Base-by-base conservation (phyloP, 2,329 filamentous ascomycete species). In the Penicillium sp. region DNA sequence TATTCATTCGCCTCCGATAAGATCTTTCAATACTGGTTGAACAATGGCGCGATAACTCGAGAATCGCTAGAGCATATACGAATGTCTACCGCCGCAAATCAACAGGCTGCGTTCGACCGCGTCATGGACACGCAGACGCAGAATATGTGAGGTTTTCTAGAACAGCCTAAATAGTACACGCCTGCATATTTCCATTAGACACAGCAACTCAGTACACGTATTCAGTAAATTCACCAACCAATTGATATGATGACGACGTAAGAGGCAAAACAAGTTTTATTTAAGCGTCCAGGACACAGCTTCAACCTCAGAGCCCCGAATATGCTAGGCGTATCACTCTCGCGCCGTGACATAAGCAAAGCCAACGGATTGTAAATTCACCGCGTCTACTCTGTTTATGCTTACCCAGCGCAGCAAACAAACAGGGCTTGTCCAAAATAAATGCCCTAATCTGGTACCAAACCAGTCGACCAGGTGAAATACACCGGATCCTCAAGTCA, bases 271-370 rank as follows among this genome's bases (percentile, higher is more conserved):
- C 53, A 57, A 44, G 29, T 44, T 61, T 61, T 47, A 35, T 56
- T 61, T 47, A 57, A 61, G 29, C 23, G 44, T 61, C 53, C 46
- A 61, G 52, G 53, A 52, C 53, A 61, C 52, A 56, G 35, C 59
- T 61, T 54, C 17, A 48, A 56, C 53, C 41, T 61, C 17, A 56
- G 59, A 56, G 26, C 31, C 31, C 31, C 13, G 13, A 35, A 35
- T 35, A 35, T 35, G 31, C 31, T 35, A 55, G 52, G 30, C 30
- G 41, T 61, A 46, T 41, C 47, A 46, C 31, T 46, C 46, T 45
- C 38, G 29, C 53, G 46, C 55, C 51, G 48, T 26, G 45, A 51
- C 48, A 60, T 60, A 49, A 60, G 46, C 51, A 44, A 60, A 60
- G 52, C 29, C 19, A 60, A 60, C 30, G 21, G 55, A 44, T 54